Conservation (phyloP, 2,329 filamentous ascomycete genomes). For the Talaromyces atroroseus region DNA sequence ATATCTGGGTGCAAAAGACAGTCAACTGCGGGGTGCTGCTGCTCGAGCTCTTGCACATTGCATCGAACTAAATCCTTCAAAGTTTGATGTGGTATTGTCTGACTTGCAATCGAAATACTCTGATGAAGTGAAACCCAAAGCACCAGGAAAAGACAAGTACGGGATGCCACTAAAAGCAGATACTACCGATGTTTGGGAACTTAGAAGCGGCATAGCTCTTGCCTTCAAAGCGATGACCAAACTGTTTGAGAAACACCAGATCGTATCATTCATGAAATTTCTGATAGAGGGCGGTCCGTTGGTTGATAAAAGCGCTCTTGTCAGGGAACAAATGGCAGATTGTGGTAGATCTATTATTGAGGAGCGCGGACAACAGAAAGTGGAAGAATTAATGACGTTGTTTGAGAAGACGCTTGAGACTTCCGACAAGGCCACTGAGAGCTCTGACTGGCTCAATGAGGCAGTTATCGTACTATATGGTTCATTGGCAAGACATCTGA, state of each 20-base stretch:
- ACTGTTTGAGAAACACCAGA: constrained; percentile 60
- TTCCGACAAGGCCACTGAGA: constrained; percentile 73
- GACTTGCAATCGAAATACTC: constrained; percentile 66
- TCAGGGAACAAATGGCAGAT: constrained; percentile 86
- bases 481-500: constrained; percentile 81
- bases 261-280: constrained; percentile 77
- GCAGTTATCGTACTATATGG: constrained; percentile 97
- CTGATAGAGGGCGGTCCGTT: constrained; percentile 80
- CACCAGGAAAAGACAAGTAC: constrained; percentile 82
- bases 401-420: constrained; percentile 85
- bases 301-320: constrained; percentile 70
- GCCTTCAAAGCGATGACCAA: constrained; percentile 77
- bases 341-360: constrained; percentile 78
- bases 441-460: constrained; percentile 87
- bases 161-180: constrained; percentile 92
- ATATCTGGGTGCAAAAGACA: constrained; percentile 74
- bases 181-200: constrained; percentile 83
- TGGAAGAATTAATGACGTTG: constrained; percentile 86
- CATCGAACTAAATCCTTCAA: constrained; percentile 54
- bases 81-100: constrained; percentile 58
- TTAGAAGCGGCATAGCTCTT: constrained; percentile 79
- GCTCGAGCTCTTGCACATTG: constrained; percentile 75
- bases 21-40: constrained; percentile 75
- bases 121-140: constrained; percentile 73
- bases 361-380: constrained; percentile 69